Base-by-base conservation (phyloP, 768 basidiomycete species). In the Neoboletus brunneissimus region DNA sequence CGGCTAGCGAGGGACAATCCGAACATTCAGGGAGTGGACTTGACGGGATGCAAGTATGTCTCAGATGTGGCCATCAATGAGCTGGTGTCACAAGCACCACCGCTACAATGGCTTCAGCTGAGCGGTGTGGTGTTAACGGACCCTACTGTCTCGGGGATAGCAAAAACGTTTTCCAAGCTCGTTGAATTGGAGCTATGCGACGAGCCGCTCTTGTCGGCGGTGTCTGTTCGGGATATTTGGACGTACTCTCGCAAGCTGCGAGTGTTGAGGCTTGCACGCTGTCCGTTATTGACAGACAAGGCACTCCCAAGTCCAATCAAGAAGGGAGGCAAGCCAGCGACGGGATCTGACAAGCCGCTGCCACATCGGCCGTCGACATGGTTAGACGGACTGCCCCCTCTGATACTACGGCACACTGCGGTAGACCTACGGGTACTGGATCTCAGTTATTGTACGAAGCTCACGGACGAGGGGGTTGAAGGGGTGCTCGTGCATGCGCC, bases 171-270 rank as follows among this genome's bases (percentile, higher is more conserved):
- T 67, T 84, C 89, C 5, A 80, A 82, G 56, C 82, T 97, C 25
- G 75, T 88, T 52, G 94, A 95, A 70, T 76, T 96, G 58, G 94
- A 97, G 67, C 74, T 95, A 37, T 84, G 75, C 64, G 81, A 81
- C 64, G 84, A 92, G 57, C 81, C 82, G 11, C 76, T 84, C 40
- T 64, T 97, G 53, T 89, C 88, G 9, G 80, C 82, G 7, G 68
- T 80, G 45, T 85, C 90, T 0, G 78, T 92, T 34, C 83, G 88
- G 37, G 90, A 92, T 65, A 78, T 97, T n/a, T 88, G 94, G 80
- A 78, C 80, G 31, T 91, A 85, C 71, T 88, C 88, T 44, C 83
- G 89, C 59, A 89, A 85, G 66, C 76, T 98, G 51, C 80, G 90
- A 9, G 83, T 80, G 45, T 68, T 97, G 57, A 85, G 88, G 61